Conservation (phyloP, 495 filamentous ascomycete species). For the Diplogelasinospora grovesii region DNA sequence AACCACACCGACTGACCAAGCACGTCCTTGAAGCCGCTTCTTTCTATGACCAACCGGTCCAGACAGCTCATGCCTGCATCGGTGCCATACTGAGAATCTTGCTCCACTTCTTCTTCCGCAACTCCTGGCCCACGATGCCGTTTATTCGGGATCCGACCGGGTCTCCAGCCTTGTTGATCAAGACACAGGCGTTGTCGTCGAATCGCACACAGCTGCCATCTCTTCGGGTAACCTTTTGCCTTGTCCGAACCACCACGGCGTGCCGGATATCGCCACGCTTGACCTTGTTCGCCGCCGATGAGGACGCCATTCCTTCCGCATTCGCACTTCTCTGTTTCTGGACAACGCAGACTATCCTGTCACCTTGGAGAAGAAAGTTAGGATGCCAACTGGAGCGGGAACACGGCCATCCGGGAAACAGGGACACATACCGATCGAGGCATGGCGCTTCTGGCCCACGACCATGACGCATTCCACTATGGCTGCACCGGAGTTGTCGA, state of each 20-base stretch:
- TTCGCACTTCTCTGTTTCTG: slow-evolving; percentile 77
- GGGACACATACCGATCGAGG: slow-evolving; percentile 70
- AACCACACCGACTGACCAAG: no score
- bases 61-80: slow-evolving; percentile 69
- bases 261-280: slow-evolving; percentile 94
- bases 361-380: slow-evolving; percentile 51
- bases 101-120: slow-evolving; percentile 86
- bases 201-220: slow-evolving; percentile 89
- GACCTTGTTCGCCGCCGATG: slow-evolving; percentile 78
- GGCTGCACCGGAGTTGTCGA: slow-evolving; percentile 99
- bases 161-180: slow-evolving; percentile 96
- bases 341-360: slow-evolving; percentile 94
- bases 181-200: slow-evolving; percentile 95
- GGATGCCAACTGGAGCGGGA: neutral
- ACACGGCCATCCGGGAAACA: neutral
- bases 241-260: slow-evolving; percentile 88
- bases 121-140: slow-evolving; percentile 78
- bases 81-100: slow-evolving; percentile 96
- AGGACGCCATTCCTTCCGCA: slow-evolving; percentile 46
- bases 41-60: neutral
- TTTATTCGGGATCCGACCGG: slow-evolving; percentile 91
- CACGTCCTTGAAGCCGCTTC: neutral
- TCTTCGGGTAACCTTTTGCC: slow-evolving; percentile 72
- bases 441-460: slow-evolving; percentile 80
- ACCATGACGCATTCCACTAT: slow-evolving; percentile 95